Conservation (phyloP, 2,329 filamentous ascomycete genomes). For the Metarhizium humberi region DNA sequence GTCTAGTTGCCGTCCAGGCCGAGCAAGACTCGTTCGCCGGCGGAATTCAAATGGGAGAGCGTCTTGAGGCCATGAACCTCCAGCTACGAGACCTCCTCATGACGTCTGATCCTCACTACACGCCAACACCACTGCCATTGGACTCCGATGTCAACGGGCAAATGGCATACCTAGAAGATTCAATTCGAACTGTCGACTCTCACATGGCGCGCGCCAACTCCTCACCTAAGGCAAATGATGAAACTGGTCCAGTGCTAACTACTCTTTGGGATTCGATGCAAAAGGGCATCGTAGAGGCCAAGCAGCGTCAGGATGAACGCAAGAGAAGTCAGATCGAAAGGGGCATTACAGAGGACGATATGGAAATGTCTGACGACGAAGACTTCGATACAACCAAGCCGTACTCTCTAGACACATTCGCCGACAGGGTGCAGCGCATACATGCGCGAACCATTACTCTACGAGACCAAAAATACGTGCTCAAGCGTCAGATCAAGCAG, state of each 20-base stretch:
- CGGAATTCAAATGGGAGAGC: conserved; percentile 33
- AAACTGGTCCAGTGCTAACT: conserved; percentile 46
- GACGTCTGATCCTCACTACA: conserved; percentile 36
- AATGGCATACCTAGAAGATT: conserved; percentile 56
- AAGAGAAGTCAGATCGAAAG: conserved; percentile 45
- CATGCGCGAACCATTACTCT: conserved; percentile 68
- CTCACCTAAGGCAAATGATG: conserved; percentile 27
- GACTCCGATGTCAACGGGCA: conserved; percentile 56
- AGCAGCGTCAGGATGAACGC: conserved; percentile 44
- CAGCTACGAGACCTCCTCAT: conserved; percentile 52
- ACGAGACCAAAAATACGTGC: conserved; percentile 79
- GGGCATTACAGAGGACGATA: conserved; percentile 43
- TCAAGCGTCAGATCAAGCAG: conserved; percentile 89
- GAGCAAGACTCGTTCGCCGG: conserved; percentile 38
- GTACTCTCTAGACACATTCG: conserved; percentile 70
- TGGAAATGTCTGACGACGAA: conserved; percentile 55
- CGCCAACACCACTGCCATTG: conserved; percentile 47
- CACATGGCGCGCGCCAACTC: conserved; percentile 29
- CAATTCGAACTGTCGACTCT: conserved; percentile 40
- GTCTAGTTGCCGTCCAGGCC: conserved; percentile 49
- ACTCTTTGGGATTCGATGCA: conserved; percentile 50
- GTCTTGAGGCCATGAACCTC: conserved; percentile 53
- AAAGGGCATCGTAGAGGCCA: conserved; percentile 41
- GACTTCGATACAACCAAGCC: conserved; percentile 45
- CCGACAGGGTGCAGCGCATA: conserved; percentile 67